phyloP scores from a whole-genome alignment of 2,329 filamentous ascomycete species.

The Akanthomyces uredinophilus region DNA sequence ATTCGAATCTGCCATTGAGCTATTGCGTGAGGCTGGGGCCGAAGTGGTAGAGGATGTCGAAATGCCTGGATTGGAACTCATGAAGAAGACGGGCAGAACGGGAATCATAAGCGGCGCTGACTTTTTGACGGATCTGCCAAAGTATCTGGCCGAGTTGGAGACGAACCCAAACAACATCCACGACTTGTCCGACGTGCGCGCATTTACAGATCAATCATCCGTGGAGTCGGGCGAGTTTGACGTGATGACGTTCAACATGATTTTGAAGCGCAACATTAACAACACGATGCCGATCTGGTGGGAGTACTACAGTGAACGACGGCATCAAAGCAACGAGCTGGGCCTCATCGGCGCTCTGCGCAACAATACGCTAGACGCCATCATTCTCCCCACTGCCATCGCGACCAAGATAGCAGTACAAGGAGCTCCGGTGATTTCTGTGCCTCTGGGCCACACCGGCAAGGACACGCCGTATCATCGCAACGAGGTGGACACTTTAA shows the following conservation, averaged over 20 bases:
- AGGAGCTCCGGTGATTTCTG: constrained; percentile 56
- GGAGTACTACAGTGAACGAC: constrained; percentile 48
- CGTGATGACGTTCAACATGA: constrained; percentile 50
- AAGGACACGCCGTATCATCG: constrained; percentile 39
- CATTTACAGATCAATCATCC: constrained; percentile 49
- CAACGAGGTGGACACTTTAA: constrained; percentile 45
- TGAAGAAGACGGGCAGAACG: constrained; percentile 44
- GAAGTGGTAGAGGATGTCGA: constrained; percentile 53
- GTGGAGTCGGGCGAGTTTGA: constrained; percentile 56
- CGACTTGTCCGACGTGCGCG: constrained; percentile 43
- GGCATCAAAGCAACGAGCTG: constrained; percentile 48
- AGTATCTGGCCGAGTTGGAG: constrained; percentile 51
- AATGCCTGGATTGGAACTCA: constrained; percentile 42
- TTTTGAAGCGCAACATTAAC: constrained; percentile 46
- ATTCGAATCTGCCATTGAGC: constrained; percentile 50
- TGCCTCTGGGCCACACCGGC: constrained; percentile 58
- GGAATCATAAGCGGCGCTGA: constrained; percentile 51
- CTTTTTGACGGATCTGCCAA: constrained; percentile 48
- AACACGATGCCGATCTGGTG: constrained; percentile 54
- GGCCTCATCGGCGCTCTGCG: constrained; percentile 56
- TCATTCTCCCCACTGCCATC: constrained; percentile 53
- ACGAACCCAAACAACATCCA: constrained; percentile 54
- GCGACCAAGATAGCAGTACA: constrained; percentile 47
- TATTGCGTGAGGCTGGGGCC: constrained; percentile 52
- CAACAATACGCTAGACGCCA: constrained; percentile 53